These are phyloP conservation scores for Aurantiochytrium sp. DNA, from an alignment of 108 stramenopile species.

Conservation along the genomic window DNA sequence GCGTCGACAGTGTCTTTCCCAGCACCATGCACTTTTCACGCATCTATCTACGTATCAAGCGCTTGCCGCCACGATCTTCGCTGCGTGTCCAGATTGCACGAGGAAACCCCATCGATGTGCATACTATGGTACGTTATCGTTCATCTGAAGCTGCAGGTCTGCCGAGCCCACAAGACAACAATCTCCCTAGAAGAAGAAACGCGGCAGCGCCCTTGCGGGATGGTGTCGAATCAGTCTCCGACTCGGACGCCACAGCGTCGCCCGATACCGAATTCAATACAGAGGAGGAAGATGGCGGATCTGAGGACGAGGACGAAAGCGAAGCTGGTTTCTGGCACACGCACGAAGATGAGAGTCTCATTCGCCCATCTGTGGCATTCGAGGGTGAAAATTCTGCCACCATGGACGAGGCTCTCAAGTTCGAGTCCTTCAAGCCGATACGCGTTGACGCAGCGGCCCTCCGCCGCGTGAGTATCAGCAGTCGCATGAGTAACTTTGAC, in stretches of 20 bases:
- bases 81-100: not conserved
- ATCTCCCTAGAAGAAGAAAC: too few relatives aligned
- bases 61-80: not conserved
- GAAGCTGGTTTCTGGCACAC: not conserved
- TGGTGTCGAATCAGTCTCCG: too few relatives aligned
- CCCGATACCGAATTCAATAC: too few relatives aligned
- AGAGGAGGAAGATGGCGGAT: not conserved
- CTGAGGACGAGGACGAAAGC: not conserved
- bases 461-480: not conserved
- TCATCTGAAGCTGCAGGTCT: not conserved
- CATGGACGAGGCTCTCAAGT: not conserved
- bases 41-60: not conserved
- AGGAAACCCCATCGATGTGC: not conserved
- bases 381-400: not conserved
- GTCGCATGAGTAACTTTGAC: not conserved
- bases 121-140: not conserved
- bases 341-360: not conserved
- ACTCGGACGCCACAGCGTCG: too few relatives aligned
- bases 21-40: not conserved
- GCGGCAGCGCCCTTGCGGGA: too few relatives aligned
- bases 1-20: not conserved
- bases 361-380: not conserved
- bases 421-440: not conserved
- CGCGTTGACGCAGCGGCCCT: not conserved
- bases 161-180: too few relatives aligned